Evolutionary conservation across 2,329 filamentous ascomycete species (phyloP).

Genomic region (Claviceps maximensis): DNA sequence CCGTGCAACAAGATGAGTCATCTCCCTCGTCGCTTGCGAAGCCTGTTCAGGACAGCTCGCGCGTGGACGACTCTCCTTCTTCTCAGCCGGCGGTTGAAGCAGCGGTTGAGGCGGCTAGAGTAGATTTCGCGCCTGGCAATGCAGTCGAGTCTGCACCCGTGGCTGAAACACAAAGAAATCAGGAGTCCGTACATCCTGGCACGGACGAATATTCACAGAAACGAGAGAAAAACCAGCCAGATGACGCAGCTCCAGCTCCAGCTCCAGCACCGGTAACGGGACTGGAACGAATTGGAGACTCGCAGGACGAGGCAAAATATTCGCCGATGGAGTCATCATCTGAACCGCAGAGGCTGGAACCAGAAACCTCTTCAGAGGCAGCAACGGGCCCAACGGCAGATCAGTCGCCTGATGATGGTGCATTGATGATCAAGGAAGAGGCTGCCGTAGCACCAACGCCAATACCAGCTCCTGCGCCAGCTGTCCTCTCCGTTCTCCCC

Average conservation of each 20-base stretch:
- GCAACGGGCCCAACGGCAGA: neutral
- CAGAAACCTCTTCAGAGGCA: neutral
- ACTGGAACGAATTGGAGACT: constrained; percentile 7
- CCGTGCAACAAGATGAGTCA: neutral
- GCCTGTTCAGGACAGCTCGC: neutral
- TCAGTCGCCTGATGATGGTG: neutral
- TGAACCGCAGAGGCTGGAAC: neutral
- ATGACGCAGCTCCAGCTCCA: constrained; percentile 4
- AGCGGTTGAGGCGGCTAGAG: neutral
- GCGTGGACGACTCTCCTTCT: neutral
- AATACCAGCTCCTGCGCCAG: neutral
- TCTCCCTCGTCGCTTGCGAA: neutral
- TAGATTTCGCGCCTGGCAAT: neutral
- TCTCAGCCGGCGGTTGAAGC: neutral
- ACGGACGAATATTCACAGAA: neutral
- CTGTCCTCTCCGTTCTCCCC: neutral
- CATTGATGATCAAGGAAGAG: neutral
- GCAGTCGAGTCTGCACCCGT: neutral
- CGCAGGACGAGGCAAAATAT: constrained; percentile 4
- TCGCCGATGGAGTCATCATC: constrained; percentile 2
- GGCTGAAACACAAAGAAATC: constrained; percentile 16
- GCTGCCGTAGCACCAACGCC: neutral
- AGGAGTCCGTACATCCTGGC: constrained; percentile 12
- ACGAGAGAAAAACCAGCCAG: constrained; percentile 1
- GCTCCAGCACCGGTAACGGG: neutral